Conservation (phyloP, 345 rosid genomes). For the Acer campestre region DNA sequence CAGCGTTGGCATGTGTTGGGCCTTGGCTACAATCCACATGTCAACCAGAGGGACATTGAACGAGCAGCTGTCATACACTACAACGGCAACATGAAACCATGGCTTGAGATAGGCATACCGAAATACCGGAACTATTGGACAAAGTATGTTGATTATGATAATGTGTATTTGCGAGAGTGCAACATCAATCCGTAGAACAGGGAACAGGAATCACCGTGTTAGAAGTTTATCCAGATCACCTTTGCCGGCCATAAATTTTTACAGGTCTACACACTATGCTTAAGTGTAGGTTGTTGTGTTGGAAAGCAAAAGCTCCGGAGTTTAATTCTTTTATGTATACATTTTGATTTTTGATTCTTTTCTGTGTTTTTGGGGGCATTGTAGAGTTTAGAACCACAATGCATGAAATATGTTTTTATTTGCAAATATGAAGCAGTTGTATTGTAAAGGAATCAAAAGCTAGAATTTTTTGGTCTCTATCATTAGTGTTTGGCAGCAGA, state of each 20-base stretch:
- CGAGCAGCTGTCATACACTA: constrained; percentile 76
- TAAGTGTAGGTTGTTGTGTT: constrained; percentile 18
- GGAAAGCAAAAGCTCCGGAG: not conserved
- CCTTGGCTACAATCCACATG: constrained; percentile 80
- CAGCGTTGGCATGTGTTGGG: constrained; percentile 79
- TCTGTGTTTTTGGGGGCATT: constrained; percentile 21
- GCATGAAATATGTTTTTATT: constrained; percentile 1
- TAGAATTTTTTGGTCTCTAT: not conserved
- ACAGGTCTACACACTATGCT: not conserved
- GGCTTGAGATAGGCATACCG: constrained; percentile 80
- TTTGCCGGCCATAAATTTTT: constrained; percentile 12
- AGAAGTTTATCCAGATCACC: not conserved
- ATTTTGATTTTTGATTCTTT: constrained; percentile 13
- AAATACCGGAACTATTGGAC: constrained; percentile 60
- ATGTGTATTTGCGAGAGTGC: constrained; percentile 62
- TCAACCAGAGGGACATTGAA: constrained; percentile 71
- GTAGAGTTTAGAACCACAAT: constrained; percentile 13
- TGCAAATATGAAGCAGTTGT: constrained; percentile 16
- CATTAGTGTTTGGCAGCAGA: not conserved
- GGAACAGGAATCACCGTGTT: not conserved
- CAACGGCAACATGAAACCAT: constrained; percentile 86
- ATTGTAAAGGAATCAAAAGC: constrained; percentile 19
- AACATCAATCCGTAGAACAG: constrained; percentile 62
- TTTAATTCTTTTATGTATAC: constrained; percentile 23
- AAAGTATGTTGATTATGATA: constrained; percentile 62